A percentile compares a stretch with the other conserved stretches of the same genome.
phyloP scores from a whole-genome alignment of 768 basidiomycete genomes.

The Xerocomellus dryophilus region DNA sequence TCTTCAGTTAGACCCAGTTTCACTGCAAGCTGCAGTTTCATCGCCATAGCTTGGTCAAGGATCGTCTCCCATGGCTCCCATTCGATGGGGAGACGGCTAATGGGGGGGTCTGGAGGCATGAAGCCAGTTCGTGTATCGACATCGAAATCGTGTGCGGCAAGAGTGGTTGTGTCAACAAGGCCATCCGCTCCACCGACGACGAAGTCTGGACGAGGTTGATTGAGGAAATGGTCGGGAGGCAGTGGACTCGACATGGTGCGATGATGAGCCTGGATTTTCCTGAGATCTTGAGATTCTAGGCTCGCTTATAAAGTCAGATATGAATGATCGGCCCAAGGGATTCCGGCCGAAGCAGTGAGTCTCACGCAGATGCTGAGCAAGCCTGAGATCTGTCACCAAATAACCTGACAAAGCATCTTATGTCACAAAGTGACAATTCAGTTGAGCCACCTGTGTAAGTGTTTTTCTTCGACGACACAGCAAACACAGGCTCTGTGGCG shows the following conservation, averaged over 20 bases:
- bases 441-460: too few species aligned
- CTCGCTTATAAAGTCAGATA: too few species aligned
- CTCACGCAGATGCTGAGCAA: too few species aligned
- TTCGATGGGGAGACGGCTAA: constrained; percentile 52
- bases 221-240: constrained; percentile 33
- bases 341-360: too few species aligned
- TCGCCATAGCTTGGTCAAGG: constrained; percentile 48
- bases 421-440: too few species aligned
- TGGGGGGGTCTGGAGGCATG: constrained; percentile 77
- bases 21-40: constrained; percentile 53
- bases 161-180: constrained; percentile 52
- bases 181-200: constrained; percentile 23
- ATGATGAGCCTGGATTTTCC: not conserved
- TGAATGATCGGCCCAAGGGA: too few species aligned
- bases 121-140: constrained; percentile 90
- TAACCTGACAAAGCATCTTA: too few species aligned
- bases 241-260: constrained; percentile 12
- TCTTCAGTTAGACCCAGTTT: constrained; percentile 38
- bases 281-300: too few species aligned
- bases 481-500: too few species aligned
- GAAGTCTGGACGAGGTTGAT: constrained; percentile 34
- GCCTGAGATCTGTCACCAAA: too few species aligned
- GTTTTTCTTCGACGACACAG: too few species aligned
- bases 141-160: constrained; percentile 86
- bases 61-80: constrained; percentile 75